phyloP scores from a whole-genome alignment of 108 stramenopile species.

The Epipyxis sp. region DNA sequence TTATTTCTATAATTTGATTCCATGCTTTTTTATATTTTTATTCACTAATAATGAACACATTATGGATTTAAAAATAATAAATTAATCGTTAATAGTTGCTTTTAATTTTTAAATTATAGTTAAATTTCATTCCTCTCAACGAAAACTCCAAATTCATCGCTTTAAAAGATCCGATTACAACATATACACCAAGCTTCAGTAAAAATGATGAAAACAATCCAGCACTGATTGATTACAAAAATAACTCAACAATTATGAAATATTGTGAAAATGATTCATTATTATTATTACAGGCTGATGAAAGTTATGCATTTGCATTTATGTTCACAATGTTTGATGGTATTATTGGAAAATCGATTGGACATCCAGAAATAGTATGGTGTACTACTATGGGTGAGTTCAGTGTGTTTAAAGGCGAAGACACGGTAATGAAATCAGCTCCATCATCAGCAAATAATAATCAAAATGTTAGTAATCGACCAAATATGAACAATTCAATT shows the following conservation, averaged over 20 bases:
- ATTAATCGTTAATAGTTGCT: too few species aligned
- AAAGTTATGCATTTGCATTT: slow-evolving; percentile 28
- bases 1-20: too few species aligned
- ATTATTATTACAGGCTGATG: not conserved
- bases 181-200: too few species aligned
- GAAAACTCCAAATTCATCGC: not conserved
- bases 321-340: not conserved
- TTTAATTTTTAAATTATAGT: not conserved
- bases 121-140: not conserved
- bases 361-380: slow-evolving; percentile 5
- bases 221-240: not conserved
- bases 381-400: slow-evolving; percentile 5
- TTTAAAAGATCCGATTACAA: too few species aligned
- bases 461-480: slow-evolving; percentile 9
- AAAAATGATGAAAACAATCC: not conserved
- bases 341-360: not conserved
- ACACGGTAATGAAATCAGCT: not conserved
- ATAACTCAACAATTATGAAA: too few species aligned
- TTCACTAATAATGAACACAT: too few species aligned
- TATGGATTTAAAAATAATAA: too few species aligned
- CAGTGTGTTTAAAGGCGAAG: not conserved
- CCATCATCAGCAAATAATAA: not conserved
- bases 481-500: too few species aligned
- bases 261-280: not conserved
- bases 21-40: too few species aligned